phyloP scores from a whole-genome alignment of 441 rosid species.

The Melastoma candidum region DNA sequence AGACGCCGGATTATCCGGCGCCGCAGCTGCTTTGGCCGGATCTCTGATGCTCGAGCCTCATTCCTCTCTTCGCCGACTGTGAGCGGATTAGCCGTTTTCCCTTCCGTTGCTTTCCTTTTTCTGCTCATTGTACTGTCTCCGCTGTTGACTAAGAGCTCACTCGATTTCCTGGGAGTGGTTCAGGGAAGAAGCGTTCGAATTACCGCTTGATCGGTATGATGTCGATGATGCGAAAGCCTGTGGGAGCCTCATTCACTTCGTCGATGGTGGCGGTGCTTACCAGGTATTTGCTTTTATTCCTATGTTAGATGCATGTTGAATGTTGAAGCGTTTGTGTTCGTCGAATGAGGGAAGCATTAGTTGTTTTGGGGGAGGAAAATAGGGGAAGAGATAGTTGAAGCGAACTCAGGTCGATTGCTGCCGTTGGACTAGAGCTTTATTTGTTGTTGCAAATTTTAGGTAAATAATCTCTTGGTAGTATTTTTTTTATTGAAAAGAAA shows the following conservation, averaged over 20 bases:
- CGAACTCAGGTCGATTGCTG: too few relatives aligned
- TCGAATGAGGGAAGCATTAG: neutral
- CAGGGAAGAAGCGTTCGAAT: constrained; percentile 53
- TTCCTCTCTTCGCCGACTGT: constrained; percentile 42
- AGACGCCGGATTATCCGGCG: constrained; percentile 40
- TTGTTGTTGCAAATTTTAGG: too few relatives aligned
- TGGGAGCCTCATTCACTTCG: constrained; percentile 44
- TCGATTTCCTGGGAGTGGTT: too few relatives aligned
- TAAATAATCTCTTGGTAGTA: too few relatives aligned
- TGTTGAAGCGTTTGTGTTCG: neutral
- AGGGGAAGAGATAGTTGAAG: too few relatives aligned
- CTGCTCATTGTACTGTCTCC: neutral
- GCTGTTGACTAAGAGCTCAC: neutral
- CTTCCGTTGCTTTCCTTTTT: neutral
- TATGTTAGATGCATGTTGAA: neutral
- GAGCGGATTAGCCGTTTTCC: constrained; percentile 11
- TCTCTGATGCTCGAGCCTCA: constrained; percentile 35
- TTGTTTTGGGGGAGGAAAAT: too few relatives aligned
- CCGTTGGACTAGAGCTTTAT: too few relatives aligned
- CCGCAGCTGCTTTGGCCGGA: constrained; percentile 24
- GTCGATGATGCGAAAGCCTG: constrained; percentile 27
- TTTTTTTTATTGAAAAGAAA: too few relatives aligned
- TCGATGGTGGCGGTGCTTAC: constrained; percentile 31
- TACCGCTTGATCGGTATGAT: constrained; percentile 48
- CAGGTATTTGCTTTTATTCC: constrained; percentile 27